Evolutionary conservation across 257 asterid species (phyloP).

Genomic region (Salvia hispanica): DNA sequence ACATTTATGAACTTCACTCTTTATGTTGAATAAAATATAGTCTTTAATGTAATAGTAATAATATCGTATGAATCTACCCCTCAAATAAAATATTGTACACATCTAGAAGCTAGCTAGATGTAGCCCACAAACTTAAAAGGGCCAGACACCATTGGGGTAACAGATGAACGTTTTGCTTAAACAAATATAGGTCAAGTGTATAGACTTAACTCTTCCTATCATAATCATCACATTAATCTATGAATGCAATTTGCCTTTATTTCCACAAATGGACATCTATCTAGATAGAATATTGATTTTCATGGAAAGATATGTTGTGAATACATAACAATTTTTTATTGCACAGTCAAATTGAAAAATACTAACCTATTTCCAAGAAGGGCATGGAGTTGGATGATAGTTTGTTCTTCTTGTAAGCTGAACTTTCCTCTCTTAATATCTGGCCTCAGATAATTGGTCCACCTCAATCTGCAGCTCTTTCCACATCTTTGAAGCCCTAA

Average conservation of each 20-base stretch:
- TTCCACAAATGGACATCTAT: neutral
- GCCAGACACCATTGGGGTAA: conserved; percentile 2
- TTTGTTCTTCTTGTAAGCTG: conserved; percentile 43
- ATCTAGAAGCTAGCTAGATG: neutral
- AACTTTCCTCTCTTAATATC: conserved; percentile 47
- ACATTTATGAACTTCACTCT: neutral
- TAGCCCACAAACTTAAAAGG: neutral
- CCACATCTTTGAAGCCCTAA: conserved; percentile 47
- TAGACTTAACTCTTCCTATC: neutral
- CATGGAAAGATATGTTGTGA: neutral
- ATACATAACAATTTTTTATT: too few species aligned
- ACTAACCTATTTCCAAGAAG: conserved; percentile 48
- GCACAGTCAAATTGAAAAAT: too few species aligned
- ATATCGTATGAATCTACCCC: too few species aligned
- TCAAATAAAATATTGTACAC: neutral
- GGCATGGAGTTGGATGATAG: conserved; percentile 49
- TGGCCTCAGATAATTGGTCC: conserved; percentile 49
- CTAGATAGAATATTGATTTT: neutral
- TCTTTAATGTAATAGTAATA: neutral
- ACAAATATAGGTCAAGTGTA: neutral
- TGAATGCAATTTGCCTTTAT: neutral
- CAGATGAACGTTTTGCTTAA: neutral
- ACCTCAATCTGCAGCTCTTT: conserved; percentile 53
- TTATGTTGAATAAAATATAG: neutral
- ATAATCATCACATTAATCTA: neutral